These are phyloP conservation scores for Nothopassalora personata DNA, from an alignment of 2,329 filamentous ascomycete genomes.

Conservation along the genomic window DNA sequence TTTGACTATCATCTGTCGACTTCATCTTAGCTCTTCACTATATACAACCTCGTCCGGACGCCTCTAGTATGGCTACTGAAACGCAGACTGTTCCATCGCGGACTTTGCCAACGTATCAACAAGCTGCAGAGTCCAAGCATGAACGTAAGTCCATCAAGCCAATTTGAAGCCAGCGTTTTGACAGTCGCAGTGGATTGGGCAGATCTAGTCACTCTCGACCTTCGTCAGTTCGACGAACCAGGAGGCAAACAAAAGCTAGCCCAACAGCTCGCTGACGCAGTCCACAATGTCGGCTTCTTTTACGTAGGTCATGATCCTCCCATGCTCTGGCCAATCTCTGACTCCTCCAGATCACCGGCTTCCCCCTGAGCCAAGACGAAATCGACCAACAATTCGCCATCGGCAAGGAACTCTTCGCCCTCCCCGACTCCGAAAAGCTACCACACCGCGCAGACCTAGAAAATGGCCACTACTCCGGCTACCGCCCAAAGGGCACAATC, in stretches of 20 bases:
- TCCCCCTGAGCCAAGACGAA: constrained; percentile 55
- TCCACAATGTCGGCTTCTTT: constrained; percentile 52
- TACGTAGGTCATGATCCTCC: constrained; percentile 41
- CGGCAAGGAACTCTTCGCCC: constrained; percentile 53
- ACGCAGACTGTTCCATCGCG: constrained; percentile 15
- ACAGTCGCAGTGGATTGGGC: constrained; percentile 40
- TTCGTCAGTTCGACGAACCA: constrained; percentile 50
- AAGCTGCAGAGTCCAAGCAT: constrained; percentile 19
- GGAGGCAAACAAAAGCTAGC: constrained; percentile 52
- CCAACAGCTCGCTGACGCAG: constrained; percentile 51
- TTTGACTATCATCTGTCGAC: not conserved
- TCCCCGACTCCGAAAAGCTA: constrained; percentile 55
- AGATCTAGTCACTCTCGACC: constrained; percentile 54
- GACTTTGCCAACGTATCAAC: constrained; percentile 17
- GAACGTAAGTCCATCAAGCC: constrained; percentile 5
- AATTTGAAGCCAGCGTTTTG: not conserved
- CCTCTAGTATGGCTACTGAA: constrained; percentile 14
- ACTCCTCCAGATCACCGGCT: constrained; percentile 44
- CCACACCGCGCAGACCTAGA: constrained; percentile 43
- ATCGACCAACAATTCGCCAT: constrained; percentile 58
- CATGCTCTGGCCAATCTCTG: not conserved
- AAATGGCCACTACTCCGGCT: constrained; percentile 31
- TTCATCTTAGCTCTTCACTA: too few species aligned
- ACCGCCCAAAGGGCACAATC: constrained; percentile 21
- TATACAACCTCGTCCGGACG: too few species aligned